Evolutionary conservation across 2,329 filamentous ascomycete genomes (phyloP).

Genomic region (Stromatinia cepivora): DNA sequence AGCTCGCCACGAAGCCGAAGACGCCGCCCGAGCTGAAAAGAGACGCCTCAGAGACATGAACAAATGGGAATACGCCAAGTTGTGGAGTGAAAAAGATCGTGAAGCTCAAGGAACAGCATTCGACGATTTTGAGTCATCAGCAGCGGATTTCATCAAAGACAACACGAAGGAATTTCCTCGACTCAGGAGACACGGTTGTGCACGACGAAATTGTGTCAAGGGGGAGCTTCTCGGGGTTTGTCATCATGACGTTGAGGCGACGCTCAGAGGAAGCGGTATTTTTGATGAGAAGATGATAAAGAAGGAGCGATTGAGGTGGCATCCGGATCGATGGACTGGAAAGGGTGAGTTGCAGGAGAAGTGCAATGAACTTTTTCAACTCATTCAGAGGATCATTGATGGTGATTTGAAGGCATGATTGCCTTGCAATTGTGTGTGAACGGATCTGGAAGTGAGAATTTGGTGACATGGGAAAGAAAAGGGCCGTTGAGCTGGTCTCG

Average conservation of each 20-base stretch:
- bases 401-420: background rate
- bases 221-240: background rate
- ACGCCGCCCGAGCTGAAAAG: background rate
- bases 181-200: background rate
- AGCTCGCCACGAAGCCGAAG: background rate
- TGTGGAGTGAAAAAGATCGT: background rate
- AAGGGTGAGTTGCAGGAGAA: background rate
- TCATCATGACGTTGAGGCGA: conserved; percentile 18
- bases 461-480: background rate
- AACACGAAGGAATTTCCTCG: background rate
- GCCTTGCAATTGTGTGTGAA: background rate
- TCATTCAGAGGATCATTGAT: conserved; percentile 22
- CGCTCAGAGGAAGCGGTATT: background rate
- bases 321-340: conserved; percentile 22
- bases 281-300: conserved; percentile 10
- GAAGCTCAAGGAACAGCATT: background rate
- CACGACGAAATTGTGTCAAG: background rate
- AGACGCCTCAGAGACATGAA: background rate
- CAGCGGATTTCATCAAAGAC: background rate
- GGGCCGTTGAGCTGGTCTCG: background rate
- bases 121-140: background rate
- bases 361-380: conserved; percentile 22
- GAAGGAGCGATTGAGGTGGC: conserved; percentile 23
- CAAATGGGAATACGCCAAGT: background rate
- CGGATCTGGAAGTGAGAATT: background rate